Base-by-base conservation (phyloP, 78 protist genomes). In the Dictyostelium intermedium region DNA sequence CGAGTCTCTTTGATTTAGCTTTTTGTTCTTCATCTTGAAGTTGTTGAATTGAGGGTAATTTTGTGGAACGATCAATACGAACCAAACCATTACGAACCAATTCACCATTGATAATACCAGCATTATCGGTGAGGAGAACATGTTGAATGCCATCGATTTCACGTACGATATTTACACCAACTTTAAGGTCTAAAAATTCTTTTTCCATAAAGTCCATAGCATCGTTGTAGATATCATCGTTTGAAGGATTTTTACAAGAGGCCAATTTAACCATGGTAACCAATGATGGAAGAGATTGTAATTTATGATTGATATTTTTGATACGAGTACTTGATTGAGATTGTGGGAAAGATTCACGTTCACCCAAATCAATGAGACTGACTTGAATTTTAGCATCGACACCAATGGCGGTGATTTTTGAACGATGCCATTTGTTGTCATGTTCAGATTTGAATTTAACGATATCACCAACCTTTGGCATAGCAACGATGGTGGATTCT, bases 21-120 rank as follows among this genome's bases (percentile, higher is more conserved):
- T 66, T 25, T 23, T 72, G 63, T 56, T 94, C 87, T 14, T 94
- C 96, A 3, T 56, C 84, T 18, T 35, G 39, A 69, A 87, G 63
- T 13, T 27, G n/a, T 13, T n/a, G 53, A n/a, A 23, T 20, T 13
- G 79, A 72, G 5, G 85, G 34, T n/a, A 47, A 47, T 80, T 69
- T 79, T 8, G 94, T 20, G 8, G 82, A 35, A 50, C 74, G 91
- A 32, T 92, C 96, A 20, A 92, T 0, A 34, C 61, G 25, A 27
- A 86, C 92, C 18, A 92, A 73, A 92, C 96, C 96, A 72, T 85
- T 86, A 34, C 84, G 53, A 34, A 92, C 34, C n/a, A 92, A 80
- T 27, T 85, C 87, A 37, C 77, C 41, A 56, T 92, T 83, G 92
- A 92, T 45, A 5, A 9, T 11, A 66, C 87, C 92, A 30, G 85